Evolutionary conservation across 2,329 filamentous ascomycete species (phyloP).

Genomic region (Venturia asperata): DNA sequence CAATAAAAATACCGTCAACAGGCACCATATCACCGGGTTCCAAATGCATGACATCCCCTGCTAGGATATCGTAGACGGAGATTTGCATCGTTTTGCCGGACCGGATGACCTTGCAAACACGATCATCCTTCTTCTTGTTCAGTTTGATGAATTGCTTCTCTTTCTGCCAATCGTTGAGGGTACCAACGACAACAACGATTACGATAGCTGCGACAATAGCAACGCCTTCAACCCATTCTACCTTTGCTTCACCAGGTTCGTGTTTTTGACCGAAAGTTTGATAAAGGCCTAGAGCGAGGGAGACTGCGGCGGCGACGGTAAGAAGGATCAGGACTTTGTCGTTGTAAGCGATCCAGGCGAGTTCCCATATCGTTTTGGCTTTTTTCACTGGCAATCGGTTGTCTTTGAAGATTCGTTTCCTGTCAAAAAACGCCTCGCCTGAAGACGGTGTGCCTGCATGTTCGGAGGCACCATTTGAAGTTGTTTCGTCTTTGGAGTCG

Average conservation of each 20-base stretch:
- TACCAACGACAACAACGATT: conserved; percentile 68
- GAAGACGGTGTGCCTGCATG: neutral
- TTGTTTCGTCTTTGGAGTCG: neutral
- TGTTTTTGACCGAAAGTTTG: conserved; percentile 53
- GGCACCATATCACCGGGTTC: conserved; percentile 68
- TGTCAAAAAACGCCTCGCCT: conserved; percentile 40
- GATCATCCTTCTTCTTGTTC: conserved; percentile 72
- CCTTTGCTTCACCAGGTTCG: conserved; percentile 45
- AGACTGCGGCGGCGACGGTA: conserved; percentile 63
- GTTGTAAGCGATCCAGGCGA: conserved; percentile 78
- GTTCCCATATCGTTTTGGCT: conserved; percentile 59
- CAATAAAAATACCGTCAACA: conserved; percentile 63
- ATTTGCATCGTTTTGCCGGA: conserved; percentile 65
- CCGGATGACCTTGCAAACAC: conserved; percentile 64
- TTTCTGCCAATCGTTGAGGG: conserved; percentile 74
- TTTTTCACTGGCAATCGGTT: conserved; percentile 65
- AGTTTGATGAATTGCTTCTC: conserved; percentile 73
- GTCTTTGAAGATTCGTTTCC: conserved; percentile 61
- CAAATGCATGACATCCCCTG: conserved; percentile 65
- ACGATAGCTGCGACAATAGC: conserved; percentile 70
- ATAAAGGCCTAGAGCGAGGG: conserved; percentile 66
- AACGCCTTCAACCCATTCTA: conserved; percentile 77
- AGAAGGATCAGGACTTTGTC: conserved; percentile 71
- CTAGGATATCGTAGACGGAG: conserved; percentile 62
- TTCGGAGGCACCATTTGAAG: neutral